A percentile compares a stretch with the other conserved stretches of the same genome.
Evolutionary conservation across 2,329 filamentous ascomycete species (phyloP).

Genomic region (Aureobasidium pullulans): DNA sequence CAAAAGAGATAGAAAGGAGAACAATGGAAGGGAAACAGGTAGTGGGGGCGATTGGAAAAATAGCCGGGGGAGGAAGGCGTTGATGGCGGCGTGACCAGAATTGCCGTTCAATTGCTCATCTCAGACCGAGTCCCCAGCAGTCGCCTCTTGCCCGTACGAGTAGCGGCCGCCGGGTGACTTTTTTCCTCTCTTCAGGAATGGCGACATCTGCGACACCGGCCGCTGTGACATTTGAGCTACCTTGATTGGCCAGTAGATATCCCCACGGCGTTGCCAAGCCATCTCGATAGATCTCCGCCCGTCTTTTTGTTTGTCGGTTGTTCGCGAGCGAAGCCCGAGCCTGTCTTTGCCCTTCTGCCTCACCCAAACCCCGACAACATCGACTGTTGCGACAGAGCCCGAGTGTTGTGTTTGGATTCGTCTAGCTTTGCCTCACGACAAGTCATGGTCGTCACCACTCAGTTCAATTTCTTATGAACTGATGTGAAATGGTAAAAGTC

Average conservation of each 20-base stretch:
- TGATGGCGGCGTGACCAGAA: slow-evolving; percentile 1
- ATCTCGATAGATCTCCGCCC: slow-evolving; percentile 2
- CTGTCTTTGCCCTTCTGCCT: neutral
- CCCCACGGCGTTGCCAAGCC: slow-evolving; percentile 2
- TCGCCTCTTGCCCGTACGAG: neutral
- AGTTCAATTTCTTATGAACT: neutral
- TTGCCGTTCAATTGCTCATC: slow-evolving; percentile 10
- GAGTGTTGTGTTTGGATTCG: neutral
- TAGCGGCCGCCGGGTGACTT: neutral
- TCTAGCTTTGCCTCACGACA: neutral
- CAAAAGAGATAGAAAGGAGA: neutral
- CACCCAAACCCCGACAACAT: neutral
- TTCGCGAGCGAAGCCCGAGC: neutral
- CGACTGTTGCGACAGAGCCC: neutral
- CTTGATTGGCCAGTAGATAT: neutral
- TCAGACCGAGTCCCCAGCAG: slow-evolving; percentile 4
- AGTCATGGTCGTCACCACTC: neutral
- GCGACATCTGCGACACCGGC: neutral
- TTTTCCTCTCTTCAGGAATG: neutral
- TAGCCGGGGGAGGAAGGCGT: slow-evolving; percentile 4
- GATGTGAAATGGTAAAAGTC: neutral
- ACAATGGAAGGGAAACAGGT: neutral
- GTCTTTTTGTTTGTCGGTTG: neutral
- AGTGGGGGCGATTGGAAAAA: slow-evolving; percentile 5
- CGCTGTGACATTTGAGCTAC: neutral